Conservation (phyloP, 805 yeast genomes). For the Grigorovia jiainica region DNA sequence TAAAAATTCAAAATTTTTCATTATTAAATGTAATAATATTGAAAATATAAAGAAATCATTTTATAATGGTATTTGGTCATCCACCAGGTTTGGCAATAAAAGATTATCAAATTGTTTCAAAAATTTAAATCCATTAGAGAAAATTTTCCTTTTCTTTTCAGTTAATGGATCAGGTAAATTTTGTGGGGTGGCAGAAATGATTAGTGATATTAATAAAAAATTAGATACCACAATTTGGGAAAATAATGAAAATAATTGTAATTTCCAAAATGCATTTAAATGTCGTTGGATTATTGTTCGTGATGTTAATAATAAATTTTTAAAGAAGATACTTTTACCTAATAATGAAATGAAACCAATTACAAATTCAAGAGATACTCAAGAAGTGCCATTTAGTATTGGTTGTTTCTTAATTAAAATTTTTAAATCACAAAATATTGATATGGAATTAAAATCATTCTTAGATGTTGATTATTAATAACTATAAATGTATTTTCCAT, state of each 20-base stretch:
- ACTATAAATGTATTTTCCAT: background rate
- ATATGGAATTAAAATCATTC: constrained; percentile 11
- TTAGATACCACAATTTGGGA: constrained; percentile 37
- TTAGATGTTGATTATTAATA: constrained; percentile 10
- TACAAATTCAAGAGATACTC: constrained; percentile 53
- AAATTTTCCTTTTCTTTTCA: constrained; percentile 44
- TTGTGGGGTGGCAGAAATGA: constrained; percentile 52
- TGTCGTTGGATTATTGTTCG: constrained; percentile 45
- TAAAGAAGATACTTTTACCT: constrained; percentile 38
- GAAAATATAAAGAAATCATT: constrained; percentile 43
- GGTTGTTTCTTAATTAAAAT: constrained; percentile 41
- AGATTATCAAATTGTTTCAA: constrained; percentile 38
- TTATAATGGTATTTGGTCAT: constrained; percentile 45
- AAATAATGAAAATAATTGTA: constrained; percentile 23
- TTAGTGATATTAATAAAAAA: constrained; percentile 20
- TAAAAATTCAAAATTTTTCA: constrained; percentile 33
- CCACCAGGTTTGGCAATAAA: constrained; percentile 48
- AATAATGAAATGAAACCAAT: constrained; percentile 42
- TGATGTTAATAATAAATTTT: constrained; percentile 40
- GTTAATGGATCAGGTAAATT: constrained; percentile 50
- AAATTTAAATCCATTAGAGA: constrained; percentile 12
- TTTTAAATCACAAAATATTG: constrained; percentile 25
- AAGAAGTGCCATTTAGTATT: constrained; percentile 41
- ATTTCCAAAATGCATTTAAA: constrained; percentile 45
- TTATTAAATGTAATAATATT: constrained; percentile 45